Percentiles rank a stretch among this genome's conserved stretches.
Conservation (phyloP, 2,329 filamentous ascomycete genomes). For the Dothideomycetidae sp. region DNA sequence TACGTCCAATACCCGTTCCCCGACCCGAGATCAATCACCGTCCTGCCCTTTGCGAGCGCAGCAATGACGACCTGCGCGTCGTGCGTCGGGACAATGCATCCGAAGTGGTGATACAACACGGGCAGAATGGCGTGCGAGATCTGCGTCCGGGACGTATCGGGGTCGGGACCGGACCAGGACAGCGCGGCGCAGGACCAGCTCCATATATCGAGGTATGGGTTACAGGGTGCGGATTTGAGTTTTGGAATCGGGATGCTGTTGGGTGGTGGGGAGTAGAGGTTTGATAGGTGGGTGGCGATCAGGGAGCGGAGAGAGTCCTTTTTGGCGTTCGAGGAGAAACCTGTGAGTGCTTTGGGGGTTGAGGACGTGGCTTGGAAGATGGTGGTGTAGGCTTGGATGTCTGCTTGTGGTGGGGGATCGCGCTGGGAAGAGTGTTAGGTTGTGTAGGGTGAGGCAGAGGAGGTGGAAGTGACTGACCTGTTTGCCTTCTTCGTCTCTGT, state of each 20-base stretch:
- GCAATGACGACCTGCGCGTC: conserved; percentile 49
- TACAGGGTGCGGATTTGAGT: conserved; percentile 36
- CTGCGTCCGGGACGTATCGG: conserved; percentile 36
- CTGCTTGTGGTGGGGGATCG: conserved; percentile 37
- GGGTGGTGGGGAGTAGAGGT: conserved; percentile 38
- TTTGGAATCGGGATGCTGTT: conserved; percentile 23
- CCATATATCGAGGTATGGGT: conserved; percentile 57
- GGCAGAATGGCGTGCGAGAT: conserved; percentile 55
- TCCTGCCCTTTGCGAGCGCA: conserved; percentile 36
- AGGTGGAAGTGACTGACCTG: conserved; percentile 19
- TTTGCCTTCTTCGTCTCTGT: conserved; percentile 28
- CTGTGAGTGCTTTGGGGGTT: conserved; percentile 47
- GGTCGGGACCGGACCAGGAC: conserved; percentile 50
- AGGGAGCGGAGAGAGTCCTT: conserved; percentile 45
- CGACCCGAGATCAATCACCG: conserved; percentile 52
- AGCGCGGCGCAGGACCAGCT: conserved; percentile 49
- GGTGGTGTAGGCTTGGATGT: conserved; percentile 51
- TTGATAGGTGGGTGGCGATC: conserved; percentile 42
- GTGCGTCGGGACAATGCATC: conserved; percentile 55
- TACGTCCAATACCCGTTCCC: conserved; percentile 67
- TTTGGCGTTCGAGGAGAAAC: conserved; percentile 51
- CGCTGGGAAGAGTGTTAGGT: conserved; percentile 15
- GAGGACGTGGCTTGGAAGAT: conserved; percentile 49
- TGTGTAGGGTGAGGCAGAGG: conserved; percentile 1
- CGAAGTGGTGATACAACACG: conserved; percentile 66